Percentiles rank a stretch among this genome's conserved stretches.
Evolutionary conservation across 306 rosid genomes (phyloP).

Genomic region (Crotalaria pallida): DNA sequence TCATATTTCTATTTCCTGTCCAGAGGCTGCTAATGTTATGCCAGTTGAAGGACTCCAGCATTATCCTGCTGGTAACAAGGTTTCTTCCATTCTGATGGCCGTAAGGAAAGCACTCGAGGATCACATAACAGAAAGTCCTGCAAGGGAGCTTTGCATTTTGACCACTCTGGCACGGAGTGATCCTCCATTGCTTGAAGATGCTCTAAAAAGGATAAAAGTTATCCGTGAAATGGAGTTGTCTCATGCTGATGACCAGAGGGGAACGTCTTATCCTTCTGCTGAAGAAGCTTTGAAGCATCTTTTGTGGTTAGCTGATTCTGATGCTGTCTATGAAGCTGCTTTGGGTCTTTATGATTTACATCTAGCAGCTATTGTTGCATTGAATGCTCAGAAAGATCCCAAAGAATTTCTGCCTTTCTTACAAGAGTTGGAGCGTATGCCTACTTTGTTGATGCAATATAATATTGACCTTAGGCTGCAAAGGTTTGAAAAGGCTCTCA

Average conservation of each 20-base stretch:
- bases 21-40: constrained; percentile 35
- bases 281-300: constrained; percentile 97
- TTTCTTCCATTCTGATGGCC: constrained; percentile 69
- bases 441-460: constrained; percentile 67
- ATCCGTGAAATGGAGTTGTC: constrained; percentile 82
- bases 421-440: constrained; percentile 77
- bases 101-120: constrained; percentile 83
- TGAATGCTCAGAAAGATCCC: constrained; percentile 96
- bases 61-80: constrained; percentile 51
- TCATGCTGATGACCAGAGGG: constrained; percentile 49
- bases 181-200: constrained; percentile 94
- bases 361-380: constrained; percentile 92
- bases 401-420: constrained; percentile 92
- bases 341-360: constrained; percentile 94
- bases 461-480: constrained; percentile 81
- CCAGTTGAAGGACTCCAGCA: constrained; percentile 30
- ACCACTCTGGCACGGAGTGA: constrained; percentile 92
- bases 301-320: constrained; percentile 85
- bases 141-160: constrained; percentile 89
- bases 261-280: constrained; percentile 64
- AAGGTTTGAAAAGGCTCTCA: constrained; percentile 86
- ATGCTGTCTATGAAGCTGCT: constrained; percentile 86
- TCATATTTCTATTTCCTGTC: constrained; percentile 34
- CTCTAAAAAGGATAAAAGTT: constrained; percentile 75
- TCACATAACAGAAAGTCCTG: constrained; percentile 64